Conservation (phyloP, 1,284 basidiomycete species). For the Apiotrichum domesticum region DNA sequence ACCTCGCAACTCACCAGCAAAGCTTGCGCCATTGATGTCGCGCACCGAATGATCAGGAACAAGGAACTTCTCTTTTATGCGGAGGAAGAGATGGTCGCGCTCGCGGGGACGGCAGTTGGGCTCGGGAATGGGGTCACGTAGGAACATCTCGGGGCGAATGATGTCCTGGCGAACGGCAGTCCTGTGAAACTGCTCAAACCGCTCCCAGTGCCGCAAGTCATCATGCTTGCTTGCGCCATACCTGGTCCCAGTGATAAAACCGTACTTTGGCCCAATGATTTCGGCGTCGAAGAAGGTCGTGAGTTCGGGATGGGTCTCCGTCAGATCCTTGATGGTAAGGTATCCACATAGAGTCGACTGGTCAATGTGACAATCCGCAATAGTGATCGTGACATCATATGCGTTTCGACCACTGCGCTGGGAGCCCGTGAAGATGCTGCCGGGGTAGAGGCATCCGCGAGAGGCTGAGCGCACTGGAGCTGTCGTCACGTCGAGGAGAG, state of each 20-base stretch:
- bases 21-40: constrained; percentile 91
- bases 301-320: constrained; percentile 81
- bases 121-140: constrained; percentile 52
- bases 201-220: constrained; percentile 83
- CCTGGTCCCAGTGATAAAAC: constrained; percentile 69
- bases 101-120: constrained; percentile 27
- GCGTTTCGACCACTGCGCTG: constrained; percentile 77
- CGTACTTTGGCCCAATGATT: constrained; percentile 76
- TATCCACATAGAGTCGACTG: constrained; percentile 78
- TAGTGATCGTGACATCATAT: constrained; percentile 75
- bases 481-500: constrained; percentile 63
- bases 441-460: constrained; percentile 74
- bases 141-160: constrained; percentile 65
- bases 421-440: constrained; percentile 67
- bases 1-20: constrained; percentile 63
- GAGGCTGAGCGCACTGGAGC: constrained; percentile 65
- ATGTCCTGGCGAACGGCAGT: constrained; percentile 54
- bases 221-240: constrained; percentile 82
- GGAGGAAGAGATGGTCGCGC: constrained; percentile 65
- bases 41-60: constrained; percentile 89
- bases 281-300: constrained; percentile 92
- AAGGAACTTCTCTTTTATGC: constrained; percentile 94
- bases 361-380: constrained; percentile 74
- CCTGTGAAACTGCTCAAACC: constrained; percentile 82
- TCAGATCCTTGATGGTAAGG: constrained; percentile 78